phyloP scores from a whole-genome alignment of 2,329 filamentous ascomycete genomes.

The Celoporthe dispersa region DNA sequence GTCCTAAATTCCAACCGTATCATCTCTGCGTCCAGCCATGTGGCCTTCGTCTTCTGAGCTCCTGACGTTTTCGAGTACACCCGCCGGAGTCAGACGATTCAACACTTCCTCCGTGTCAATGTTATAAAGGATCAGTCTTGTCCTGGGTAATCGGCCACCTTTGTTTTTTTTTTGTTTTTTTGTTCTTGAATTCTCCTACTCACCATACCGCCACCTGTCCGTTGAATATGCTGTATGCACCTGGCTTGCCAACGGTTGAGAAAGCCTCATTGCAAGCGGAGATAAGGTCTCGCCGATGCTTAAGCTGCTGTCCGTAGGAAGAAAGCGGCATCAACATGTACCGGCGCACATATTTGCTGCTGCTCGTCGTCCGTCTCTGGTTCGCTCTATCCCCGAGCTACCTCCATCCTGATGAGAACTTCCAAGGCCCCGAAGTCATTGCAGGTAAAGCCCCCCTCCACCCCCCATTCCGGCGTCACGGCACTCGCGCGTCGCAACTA shows the following conservation, averaged over 20 bases:
- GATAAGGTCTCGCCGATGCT: constrained; percentile 32
- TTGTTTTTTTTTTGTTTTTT: background rate
- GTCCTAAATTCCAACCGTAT: constrained; percentile 19
- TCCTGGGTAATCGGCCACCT: background rate
- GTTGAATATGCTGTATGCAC: constrained; percentile 29
- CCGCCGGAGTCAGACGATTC: constrained; percentile 20
- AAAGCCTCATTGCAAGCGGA: constrained; percentile 27
- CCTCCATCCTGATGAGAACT: constrained; percentile 97
- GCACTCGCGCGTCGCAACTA: background rate
- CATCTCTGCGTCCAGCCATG: constrained; percentile 23
- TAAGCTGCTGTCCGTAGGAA: constrained; percentile 31
- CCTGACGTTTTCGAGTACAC: constrained; percentile 27
- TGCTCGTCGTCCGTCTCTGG: constrained; percentile 87
- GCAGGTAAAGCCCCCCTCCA: constrained; percentile 68
- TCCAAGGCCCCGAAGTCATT: constrained; percentile 96
- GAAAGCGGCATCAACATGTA: constrained; percentile 66
- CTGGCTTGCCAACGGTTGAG: constrained; percentile 29
- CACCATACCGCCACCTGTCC: background rate
- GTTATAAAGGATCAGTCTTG: background rate
- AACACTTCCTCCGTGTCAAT: background rate
- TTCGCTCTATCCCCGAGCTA: constrained; percentile 95
- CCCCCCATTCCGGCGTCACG: background rate
- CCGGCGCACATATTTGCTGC: constrained; percentile 84
- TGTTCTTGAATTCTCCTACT: background rate
- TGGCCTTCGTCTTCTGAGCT: constrained; percentile 24